These are phyloP conservation scores for Jacaranda mimosifolia DNA, from an alignment of 257 asterid genomes.

Conservation along the genomic window DNA sequence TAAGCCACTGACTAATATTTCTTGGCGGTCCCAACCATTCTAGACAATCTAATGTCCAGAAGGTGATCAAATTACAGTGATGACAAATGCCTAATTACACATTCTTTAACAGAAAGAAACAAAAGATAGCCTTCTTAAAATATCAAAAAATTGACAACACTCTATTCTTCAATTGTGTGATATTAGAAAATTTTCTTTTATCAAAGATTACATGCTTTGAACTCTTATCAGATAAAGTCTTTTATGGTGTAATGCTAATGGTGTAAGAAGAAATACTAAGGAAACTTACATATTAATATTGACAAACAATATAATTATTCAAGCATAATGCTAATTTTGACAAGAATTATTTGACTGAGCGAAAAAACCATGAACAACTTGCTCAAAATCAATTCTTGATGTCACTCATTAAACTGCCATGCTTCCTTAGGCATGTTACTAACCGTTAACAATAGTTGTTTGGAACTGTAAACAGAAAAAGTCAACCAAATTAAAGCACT, in stretches of 20 bases:
- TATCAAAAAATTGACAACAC: too few relatives aligned
- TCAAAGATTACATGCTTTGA: not conserved
- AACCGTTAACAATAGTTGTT: not conserved
- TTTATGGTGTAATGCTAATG: not conserved
- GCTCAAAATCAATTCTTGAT: not conserved
- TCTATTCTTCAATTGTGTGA: constrained; percentile 1
- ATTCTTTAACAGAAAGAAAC: too few relatives aligned
- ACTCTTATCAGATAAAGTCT: constrained; percentile 5
- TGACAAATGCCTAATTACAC: constrained; percentile 1
- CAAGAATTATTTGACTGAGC: not conserved
- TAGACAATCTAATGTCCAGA: not conserved
- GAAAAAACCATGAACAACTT: not conserved
- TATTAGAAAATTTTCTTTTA: not conserved
- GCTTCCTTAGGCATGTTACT: not conserved
- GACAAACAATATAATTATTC: not conserved
- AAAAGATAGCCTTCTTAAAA: too few relatives aligned
- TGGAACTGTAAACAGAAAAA: not conserved
- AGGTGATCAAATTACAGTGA: constrained; percentile 1
- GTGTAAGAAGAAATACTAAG: not conserved
- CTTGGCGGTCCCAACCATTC: not conserved
- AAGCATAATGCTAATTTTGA: constrained; percentile 12
- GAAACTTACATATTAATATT: not conserved
- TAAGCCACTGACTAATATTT: constrained; percentile 17
- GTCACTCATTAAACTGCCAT: not conserved
- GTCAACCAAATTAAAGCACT: constrained; percentile 11